A percentile compares a stretch with the other conserved stretches of the same genome.
phyloP scores from a whole-genome alignment of 192 early-diverging fungal species.

The Gaertneriomyces sp. region DNA sequence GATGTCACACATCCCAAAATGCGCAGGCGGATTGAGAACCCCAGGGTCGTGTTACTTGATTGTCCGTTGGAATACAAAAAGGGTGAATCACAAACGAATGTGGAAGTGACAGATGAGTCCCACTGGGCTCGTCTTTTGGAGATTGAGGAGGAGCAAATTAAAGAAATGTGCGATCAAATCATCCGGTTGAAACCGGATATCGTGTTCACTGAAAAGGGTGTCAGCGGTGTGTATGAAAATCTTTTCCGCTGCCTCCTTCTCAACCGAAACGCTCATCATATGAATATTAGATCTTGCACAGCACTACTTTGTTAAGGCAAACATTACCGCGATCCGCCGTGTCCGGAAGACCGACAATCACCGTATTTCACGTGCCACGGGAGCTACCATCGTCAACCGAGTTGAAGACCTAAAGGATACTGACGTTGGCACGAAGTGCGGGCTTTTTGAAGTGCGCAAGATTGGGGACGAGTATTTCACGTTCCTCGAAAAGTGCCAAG shows the following conservation, averaged over 20 bases:
- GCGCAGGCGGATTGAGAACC: slow-evolving; percentile 92
- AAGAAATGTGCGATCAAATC: slow-evolving; percentile 94
- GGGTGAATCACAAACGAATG: slow-evolving; percentile 98
- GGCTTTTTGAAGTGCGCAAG: slow-evolving; percentile 91
- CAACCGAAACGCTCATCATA: neutral
- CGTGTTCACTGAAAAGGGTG: slow-evolving; percentile 98
- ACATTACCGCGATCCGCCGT: slow-evolving; percentile 96
- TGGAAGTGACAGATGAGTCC: slow-evolving; percentile 93
- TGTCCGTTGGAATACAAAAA: slow-evolving; percentile 99
- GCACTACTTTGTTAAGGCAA: slow-evolving; percentile 95
- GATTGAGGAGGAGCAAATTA: slow-evolving; percentile 99
- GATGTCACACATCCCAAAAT: slow-evolving; percentile 98
- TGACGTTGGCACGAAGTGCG: slow-evolving; percentile 94
- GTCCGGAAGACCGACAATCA: slow-evolving; percentile 99
- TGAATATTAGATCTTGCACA: slow-evolving; percentile 80
- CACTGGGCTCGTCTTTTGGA: slow-evolving; percentile 96
- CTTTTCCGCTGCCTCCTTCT: neutral
- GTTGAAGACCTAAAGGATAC: slow-evolving; percentile 94
- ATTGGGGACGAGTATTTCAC: slow-evolving; percentile 99
- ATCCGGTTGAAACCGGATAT: slow-evolving; percentile 94
- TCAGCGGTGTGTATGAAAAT: slow-evolving; percentile 61
- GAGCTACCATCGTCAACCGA: slow-evolving; percentile 93
- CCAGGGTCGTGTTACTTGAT: slow-evolving; percentile 91
- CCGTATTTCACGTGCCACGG: slow-evolving; percentile 96
- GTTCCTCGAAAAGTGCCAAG: slow-evolving; percentile 87